Base-by-base conservation (phyloP, 2,329 filamentous ascomycete species). In the Sporothrix pallida region DNA sequence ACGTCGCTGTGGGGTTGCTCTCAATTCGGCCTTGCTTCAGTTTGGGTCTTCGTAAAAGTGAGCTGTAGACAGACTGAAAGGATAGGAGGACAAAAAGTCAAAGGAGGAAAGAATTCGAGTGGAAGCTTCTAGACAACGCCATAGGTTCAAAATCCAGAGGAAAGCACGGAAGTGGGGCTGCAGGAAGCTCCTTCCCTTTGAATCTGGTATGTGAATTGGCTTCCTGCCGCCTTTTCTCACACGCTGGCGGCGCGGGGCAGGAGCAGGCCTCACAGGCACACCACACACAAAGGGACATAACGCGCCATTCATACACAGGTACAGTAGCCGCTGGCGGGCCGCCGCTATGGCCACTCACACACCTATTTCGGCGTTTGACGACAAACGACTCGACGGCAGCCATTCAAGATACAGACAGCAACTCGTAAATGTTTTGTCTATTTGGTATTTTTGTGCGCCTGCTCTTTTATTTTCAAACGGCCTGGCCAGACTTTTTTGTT, bases 111-210 rank as follows among this genome's bases (percentile, higher is more conserved):
- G 6, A 31, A 10, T 37, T 58, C 10, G 54, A 68, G 42, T 73
- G 54, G 74, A 75, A 75, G 74, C 74, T 75, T 75, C 74, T 75
- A 75, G 74, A 75, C 71, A 70, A 46, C 56, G 56, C 71, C 71
- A 69, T 69, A 72, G 71, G 62, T 50, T 72, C 60, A 2, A 67
- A 72, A 54, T 42, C 3, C 10, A 17, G 31, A 50, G 58, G 46
- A 44, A 50, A 13, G 23, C 26, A 52, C 63, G 48, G 44, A 73
- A 62, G 71, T 73, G 71, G 71, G 71, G 70, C 58, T 50, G 52
- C 42, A 20, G 58, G 50, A 67, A 72, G 71, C 71, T 72, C 62
- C 52, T 72, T 72, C 70, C 58, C 10, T 37, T 42, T 65, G 9
- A 46, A 46, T 65, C 37, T 23, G 42, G n/a, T 46, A 37, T 37